Conservation (phyloP, 768 basidiomycete genomes). For the Neoboletus subvelutipes region DNA sequence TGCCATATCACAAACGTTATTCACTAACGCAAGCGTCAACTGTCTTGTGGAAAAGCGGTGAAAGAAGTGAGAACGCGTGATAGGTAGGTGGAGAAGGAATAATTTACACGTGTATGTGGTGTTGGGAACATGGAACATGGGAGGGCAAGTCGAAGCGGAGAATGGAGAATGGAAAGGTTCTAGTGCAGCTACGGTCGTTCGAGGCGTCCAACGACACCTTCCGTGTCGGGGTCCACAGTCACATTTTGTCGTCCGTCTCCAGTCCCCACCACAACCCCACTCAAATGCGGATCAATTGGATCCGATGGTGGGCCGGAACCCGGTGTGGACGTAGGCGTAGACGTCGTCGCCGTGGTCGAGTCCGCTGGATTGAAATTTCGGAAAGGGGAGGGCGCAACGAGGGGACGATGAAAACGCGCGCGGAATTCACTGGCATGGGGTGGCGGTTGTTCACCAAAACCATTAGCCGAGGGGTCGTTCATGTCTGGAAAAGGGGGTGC, state of each 20-base stretch:
- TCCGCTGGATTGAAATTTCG: conserved; percentile 32
- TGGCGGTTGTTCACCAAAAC: conserved; percentile 31
- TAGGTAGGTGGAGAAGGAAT: neutral
- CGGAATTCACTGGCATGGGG: conserved; percentile 54
- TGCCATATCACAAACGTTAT: neutral
- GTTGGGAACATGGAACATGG: neutral
- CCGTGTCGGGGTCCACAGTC: conserved; percentile 26
- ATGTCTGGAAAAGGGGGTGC: conserved; percentile 33
- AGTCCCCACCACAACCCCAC: conserved; percentile 22
- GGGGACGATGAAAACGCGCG: conserved; percentile 61
- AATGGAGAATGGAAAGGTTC: neutral
- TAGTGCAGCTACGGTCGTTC: conserved; percentile 15
- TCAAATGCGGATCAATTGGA: conserved; percentile 34
- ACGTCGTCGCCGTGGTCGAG: conserved; percentile 31
- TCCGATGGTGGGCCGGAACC: conserved; percentile 35
- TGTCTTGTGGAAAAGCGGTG: neutral
- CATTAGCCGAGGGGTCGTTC: conserved; percentile 30
- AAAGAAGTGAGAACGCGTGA: neutral
- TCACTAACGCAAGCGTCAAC: neutral
- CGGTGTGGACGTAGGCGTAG: conserved; percentile 36
- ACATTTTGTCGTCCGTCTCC: conserved; percentile 29
- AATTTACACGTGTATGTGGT: conserved; percentile 20
- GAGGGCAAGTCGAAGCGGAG: neutral
- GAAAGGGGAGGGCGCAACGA: conserved; percentile 63
- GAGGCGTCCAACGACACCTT: conserved; percentile 22